Base-by-base conservation (phyloP, 176 grass and related monocot genomes). In the Phoenix roebelenii region DNA sequence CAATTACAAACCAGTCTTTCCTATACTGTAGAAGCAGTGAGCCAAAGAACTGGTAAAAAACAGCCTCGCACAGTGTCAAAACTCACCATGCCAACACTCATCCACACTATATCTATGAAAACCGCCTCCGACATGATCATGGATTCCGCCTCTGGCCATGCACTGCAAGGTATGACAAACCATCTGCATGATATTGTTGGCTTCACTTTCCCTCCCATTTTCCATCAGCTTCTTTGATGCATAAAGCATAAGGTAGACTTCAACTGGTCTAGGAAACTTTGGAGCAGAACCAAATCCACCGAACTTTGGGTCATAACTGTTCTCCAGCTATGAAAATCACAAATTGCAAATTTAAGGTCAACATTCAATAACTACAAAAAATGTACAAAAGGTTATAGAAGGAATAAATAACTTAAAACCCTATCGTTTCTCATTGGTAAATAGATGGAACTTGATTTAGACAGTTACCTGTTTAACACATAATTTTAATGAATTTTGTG, bases 101-200 rank as follows among this genome's bases (percentile, higher is more conserved):
- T 96, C 92, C 55, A 96, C 92, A 66, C 86, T 96, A 65, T 90
- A 96, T 81, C 86, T 84, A 64, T 96, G 92, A 85, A 96, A 96
- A 18, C 92, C 92, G 63, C 92, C 92, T 49, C 86, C 92, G 39
- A 96, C 18, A 15, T 96, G 92, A 57, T 96, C 92, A 54, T 96
- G 92, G 64, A 96, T 80, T 61, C 92, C 92, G 62, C 92, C 92
- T 82, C 92, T 87, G 50, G 86, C 80, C 86, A 90, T 96, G 71
- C 80, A 90, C 65, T 85, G 74, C 75, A 96, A 77, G 20, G 83
- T 90, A 71, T 82, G 83, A 14, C 59, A 86, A 35, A 96, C 69
- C 92, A 90, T 96, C 68, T 77, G 79, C 78, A 85, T 82, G 62
- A 79, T 54, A 49, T 82, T 72, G 55, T 60, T 68, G 7, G 86